Evolutionary conservation across 176 grass and related monocot genomes (phyloP).

Genomic region (Bromus sterilis): DNA sequence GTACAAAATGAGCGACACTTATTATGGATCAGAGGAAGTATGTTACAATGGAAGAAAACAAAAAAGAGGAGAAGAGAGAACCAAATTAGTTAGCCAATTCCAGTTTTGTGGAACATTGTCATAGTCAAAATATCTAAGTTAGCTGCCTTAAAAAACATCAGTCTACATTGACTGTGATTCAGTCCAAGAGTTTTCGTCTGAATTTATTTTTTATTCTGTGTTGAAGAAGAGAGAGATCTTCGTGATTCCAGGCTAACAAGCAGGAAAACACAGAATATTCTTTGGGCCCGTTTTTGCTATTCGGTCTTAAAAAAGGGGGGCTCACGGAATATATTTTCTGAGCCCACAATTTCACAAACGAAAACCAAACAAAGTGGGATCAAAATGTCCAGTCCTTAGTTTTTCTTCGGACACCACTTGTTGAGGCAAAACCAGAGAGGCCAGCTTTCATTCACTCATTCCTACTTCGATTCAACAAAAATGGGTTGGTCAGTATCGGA

Average conservation of each 20-base stretch:
- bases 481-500: not conserved
- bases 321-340: not conserved
- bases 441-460: not conserved
- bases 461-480: not conserved
- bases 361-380: not conserved
- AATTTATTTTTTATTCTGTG: too few relatives aligned
- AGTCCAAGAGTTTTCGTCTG: too few relatives aligned
- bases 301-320: not conserved
- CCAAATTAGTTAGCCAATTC: too few relatives aligned
- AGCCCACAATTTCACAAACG: not conserved
- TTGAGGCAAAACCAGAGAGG: not conserved
- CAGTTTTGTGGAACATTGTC: too few relatives aligned
- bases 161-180: too few relatives aligned
- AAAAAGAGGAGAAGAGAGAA: too few relatives aligned
- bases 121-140: too few relatives aligned
- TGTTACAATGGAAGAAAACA: too few relatives aligned
- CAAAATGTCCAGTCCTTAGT: not conserved
- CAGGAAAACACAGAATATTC: not conserved
- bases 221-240: too few relatives aligned
- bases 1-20: too few relatives aligned
- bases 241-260: not conserved
- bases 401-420: not conserved
- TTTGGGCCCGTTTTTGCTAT: not conserved
- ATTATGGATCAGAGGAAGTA: too few relatives aligned
- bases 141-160: too few relatives aligned